phyloP scores from a whole-genome alignment of 2,329 filamentous ascomycete genomes.

The Venturiaceae sp. region DNA sequence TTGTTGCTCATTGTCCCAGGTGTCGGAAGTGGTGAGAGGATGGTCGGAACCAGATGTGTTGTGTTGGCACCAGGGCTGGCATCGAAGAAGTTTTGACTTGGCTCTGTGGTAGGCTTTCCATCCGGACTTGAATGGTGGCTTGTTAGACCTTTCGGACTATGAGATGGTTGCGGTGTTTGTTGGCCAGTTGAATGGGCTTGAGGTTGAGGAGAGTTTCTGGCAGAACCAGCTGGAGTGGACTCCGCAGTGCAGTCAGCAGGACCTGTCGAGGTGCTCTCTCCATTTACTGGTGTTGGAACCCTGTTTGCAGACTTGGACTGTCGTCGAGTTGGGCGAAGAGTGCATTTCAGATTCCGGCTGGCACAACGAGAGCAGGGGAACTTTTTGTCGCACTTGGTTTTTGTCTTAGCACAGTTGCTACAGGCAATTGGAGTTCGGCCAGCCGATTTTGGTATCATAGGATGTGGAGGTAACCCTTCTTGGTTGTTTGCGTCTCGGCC shows the following conservation, averaged over 20 bases:
- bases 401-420: constrained; percentile 44
- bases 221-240: constrained; percentile 19
- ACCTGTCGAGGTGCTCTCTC: constrained; percentile 13
- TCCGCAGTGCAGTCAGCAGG: constrained; percentile 23
- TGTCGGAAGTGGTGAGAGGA: constrained; percentile 28
- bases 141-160: not conserved
- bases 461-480: constrained; percentile 35
- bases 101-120: constrained; percentile 21
- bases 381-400: constrained; percentile 46
- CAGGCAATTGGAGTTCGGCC: constrained; percentile 43
- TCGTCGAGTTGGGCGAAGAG: constrained; percentile 36
- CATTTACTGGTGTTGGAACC: constrained; percentile 5
- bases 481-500: constrained; percentile 40
- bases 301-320: constrained; percentile 30
- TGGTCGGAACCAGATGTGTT: constrained; percentile 15
- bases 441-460: constrained; percentile 42
- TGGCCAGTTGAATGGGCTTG: constrained; percentile 9
- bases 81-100: constrained; percentile 28
- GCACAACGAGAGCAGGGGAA: constrained; percentile 44
- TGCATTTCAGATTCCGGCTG: constrained; percentile 38
- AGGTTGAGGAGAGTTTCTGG: constrained; percentile 25
- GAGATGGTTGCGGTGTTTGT: not conserved
- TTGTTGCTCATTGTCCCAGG: constrained; percentile 17
- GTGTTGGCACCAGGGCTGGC: constrained; percentile 25
- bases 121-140: constrained; percentile 1